Conservation (phyloP, 768 basidiomycete species). For the Rhizopogon sp. region DNA sequence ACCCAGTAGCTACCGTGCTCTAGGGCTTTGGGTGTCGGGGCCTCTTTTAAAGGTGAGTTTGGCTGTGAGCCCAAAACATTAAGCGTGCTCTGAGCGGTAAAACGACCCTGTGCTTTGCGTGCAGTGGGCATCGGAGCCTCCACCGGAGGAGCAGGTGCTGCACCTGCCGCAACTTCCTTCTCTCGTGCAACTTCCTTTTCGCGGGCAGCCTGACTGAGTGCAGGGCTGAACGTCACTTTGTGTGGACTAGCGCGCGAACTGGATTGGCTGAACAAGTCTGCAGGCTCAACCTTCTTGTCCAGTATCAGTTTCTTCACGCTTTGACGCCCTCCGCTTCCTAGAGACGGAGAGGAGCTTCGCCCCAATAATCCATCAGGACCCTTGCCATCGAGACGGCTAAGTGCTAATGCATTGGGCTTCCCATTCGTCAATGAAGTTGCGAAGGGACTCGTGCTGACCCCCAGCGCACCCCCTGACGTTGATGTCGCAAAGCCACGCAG, state of each 20-base stretch:
- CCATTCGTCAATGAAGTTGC: conserved; percentile 47
- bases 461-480: conserved; percentile 32
- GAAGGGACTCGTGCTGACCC: conserved; percentile 30
- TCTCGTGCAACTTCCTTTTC: conserved; percentile 59
- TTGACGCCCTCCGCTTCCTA: conserved; percentile 65
- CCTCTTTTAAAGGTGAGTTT: conserved; percentile 23
- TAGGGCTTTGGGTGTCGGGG: conserved; percentile 33
- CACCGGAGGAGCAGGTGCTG: conserved; percentile 13
- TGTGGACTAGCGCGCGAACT: conserved; percentile 26
- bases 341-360: conserved; percentile 50
- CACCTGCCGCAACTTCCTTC: conserved; percentile 24
- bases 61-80: conserved; percentile 20
- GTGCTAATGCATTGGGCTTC: conserved; percentile 49
- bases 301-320: conserved; percentile 93
- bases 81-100: conserved; percentile 31
- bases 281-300: conserved; percentile 76
- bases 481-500: conserved; percentile 62
- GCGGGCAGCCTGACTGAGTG: conserved; percentile 67
- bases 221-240: conserved; percentile 71
- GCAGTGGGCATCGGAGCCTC: conserved; percentile 34
- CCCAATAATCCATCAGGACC: conserved; percentile 43
- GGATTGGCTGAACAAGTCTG: conserved; percentile 58
- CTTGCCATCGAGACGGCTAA: conserved; percentile 46
- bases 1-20: conserved; percentile 92
- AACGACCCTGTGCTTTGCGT: conserved; percentile 37